phyloP scores from a whole-genome alignment of 768 basidiomycete genomes.

The Clathrus columnatus region DNA sequence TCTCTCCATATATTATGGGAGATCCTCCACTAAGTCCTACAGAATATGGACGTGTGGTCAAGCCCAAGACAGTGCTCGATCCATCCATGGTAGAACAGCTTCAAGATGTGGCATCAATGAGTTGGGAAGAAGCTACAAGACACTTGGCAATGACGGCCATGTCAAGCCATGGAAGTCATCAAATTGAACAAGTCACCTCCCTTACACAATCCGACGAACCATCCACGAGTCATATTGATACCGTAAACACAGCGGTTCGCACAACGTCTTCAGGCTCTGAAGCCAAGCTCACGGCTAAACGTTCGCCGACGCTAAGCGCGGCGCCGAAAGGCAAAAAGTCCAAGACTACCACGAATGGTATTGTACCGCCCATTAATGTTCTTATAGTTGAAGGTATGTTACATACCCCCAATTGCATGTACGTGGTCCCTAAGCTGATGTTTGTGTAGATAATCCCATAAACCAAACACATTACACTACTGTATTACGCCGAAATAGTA shows the following conservation, averaged over 20 bases:
- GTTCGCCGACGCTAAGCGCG: constrained; percentile 20
- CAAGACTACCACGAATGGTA: constrained; percentile 52
- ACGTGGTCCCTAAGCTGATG: neutral
- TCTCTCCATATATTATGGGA: neutral
- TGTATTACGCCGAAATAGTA: constrained; percentile 93
- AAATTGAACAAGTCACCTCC: constrained; percentile 22
- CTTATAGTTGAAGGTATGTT: constrained; percentile 91
- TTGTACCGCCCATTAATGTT: constrained; percentile 95
- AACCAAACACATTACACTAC: constrained; percentile 97
- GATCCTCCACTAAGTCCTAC: neutral
- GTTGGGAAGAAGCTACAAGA: neutral
- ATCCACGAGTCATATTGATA: constrained; percentile 21
- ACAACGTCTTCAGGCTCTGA: neutral
- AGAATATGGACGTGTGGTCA: neutral
- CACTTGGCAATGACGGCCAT: constrained; percentile 23
- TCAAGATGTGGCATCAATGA: neutral
- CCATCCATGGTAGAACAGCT: neutral
- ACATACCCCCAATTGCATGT: neutral
- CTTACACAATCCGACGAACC: constrained; percentile 22
- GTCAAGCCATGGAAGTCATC: constrained; percentile 24
- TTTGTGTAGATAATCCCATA: constrained; percentile 84
- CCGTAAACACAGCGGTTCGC: constrained; percentile 16
- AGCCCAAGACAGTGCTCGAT: neutral
- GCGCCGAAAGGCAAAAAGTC: constrained; percentile 33
- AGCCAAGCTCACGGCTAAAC: constrained; percentile 26